Evolutionary conservation across 1,284 basidiomycete genomes (phyloP), one percentile per base, ranked within the genome.

Genomic region (Cystobasidium slooffiae): DNA sequence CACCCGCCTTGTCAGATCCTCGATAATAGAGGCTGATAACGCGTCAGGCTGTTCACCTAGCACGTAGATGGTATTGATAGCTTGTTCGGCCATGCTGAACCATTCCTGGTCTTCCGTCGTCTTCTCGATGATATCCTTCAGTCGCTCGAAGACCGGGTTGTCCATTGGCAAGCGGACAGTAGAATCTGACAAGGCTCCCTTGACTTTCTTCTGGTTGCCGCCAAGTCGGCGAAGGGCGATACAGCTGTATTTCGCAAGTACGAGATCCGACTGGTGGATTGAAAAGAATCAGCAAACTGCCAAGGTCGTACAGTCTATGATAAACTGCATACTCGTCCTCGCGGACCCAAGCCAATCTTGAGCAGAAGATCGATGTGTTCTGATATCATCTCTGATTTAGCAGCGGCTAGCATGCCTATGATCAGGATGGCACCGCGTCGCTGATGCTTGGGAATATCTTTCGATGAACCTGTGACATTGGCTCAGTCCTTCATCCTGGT

Each of bases 51-150:
- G 94, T 80, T 97, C 93, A 22, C 92, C 94, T 0, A 99, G 87
- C 0, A 91, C 88, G 80, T 98, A 99, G 72, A 97, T 91, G 0
- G 96, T 94, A 81, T 99, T 97, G 83, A 99, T 90, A 4, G 91
- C 93, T 82, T 99, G 94, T 81, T 99, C 96, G 0, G 97, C 93
- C 84, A 98, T 88, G 12, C 90, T 90, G 81, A 99, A 97, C 94
- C 94, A 97, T 75, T 95, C 93, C 78, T 89, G 91, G n/a, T 89
- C 90, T 47, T 88, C 86, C 68, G 89, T 91, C 0, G 92, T 90
- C 61, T 88, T 85, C 79, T 93, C 88, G 61, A 97, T 87, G 6
- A 89, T 86, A 1, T 91, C 89, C 79, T 91, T 88, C 3, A 99
- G 85, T 78, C 91, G 91, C 44, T 85, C 85, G 84, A 99, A 98